Percentiles rank a stretch among this genome's conserved stretches.
Conservation (phyloP, 768 basidiomycete genomes). For the Strobilomyces dryophilus region DNA sequence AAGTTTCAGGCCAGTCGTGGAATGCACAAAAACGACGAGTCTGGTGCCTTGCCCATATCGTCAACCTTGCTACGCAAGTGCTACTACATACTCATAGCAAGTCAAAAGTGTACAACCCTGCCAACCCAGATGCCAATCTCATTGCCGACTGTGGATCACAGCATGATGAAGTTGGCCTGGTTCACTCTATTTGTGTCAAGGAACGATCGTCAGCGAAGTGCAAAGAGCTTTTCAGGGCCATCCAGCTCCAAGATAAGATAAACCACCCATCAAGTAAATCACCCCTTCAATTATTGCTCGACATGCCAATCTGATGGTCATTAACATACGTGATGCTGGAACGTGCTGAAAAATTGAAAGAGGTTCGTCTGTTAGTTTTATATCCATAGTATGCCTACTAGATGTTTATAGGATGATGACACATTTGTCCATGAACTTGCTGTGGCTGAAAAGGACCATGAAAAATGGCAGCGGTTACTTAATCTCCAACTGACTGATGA, state of each 20-base stretch:
- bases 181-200: not conserved
- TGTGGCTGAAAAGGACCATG: not conserved
- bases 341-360: not conserved
- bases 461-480: not conserved
- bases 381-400: too few species aligned
- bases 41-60: not conserved
- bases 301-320: not conserved
- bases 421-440: not conserved
- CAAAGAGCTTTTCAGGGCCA: too few species aligned
- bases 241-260: not conserved
- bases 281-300: not conserved
- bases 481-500: not conserved
- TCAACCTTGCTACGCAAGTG: not conserved
- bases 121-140: not conserved
- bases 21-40: too few species aligned
- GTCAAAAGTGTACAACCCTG: not conserved
- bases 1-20: too few species aligned
- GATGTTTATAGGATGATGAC: not conserved
- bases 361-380: too few species aligned
- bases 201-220: too few species aligned
- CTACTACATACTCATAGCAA: not conserved
- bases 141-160: rapidly evolving
- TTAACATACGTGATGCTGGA: not conserved
- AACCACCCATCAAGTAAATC: not conserved
- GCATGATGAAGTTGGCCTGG: not conserved